Conservation (phyloP, 177 flowering plant genomes). For the Vitis hybrid region DNA sequence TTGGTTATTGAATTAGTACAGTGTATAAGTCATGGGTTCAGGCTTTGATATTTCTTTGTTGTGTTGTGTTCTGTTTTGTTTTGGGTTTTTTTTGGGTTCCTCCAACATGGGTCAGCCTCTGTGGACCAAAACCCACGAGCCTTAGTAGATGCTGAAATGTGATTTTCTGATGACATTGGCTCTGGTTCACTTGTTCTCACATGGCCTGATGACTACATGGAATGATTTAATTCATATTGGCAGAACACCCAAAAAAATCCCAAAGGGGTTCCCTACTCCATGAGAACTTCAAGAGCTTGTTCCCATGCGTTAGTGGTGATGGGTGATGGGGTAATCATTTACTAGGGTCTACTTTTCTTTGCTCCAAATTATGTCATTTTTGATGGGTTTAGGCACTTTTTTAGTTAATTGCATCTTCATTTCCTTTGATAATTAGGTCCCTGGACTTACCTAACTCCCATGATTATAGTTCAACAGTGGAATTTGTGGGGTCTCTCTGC, state of each 20-base stretch:
- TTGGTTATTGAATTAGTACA: neutral
- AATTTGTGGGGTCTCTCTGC: slow-evolving; percentile 6
- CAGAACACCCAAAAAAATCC: no score
- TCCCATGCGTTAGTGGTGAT: slow-evolving; percentile 13
- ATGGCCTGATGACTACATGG: no score
- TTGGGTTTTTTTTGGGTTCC: no score
- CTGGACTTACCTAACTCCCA: neutral
- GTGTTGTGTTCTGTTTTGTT: no score
- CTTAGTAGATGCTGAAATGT: no score
- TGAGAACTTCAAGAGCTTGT: neutral
- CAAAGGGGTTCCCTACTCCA: no score
- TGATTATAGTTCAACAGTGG: neutral
- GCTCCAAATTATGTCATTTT: neutral
- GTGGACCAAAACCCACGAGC: no score
- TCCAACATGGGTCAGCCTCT: no score
- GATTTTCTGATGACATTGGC: no score
- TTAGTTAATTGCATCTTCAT: slow-evolving; percentile 16
- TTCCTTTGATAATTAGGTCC: slow-evolving; percentile 6
- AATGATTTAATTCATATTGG: no score
- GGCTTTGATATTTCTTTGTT: neutral
- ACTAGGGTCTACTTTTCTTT: neutral
- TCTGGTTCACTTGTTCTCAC: no score
- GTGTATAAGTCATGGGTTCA: neutral
- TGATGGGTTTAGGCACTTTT: neutral
- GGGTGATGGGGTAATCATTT: slow-evolving; percentile 5